Percentiles rank a stretch among this genome's conserved stretches.
Evolutionary conservation across 176 grass and related monocot species (phyloP).

Genomic region (Saccharum spontaneum): DNA sequence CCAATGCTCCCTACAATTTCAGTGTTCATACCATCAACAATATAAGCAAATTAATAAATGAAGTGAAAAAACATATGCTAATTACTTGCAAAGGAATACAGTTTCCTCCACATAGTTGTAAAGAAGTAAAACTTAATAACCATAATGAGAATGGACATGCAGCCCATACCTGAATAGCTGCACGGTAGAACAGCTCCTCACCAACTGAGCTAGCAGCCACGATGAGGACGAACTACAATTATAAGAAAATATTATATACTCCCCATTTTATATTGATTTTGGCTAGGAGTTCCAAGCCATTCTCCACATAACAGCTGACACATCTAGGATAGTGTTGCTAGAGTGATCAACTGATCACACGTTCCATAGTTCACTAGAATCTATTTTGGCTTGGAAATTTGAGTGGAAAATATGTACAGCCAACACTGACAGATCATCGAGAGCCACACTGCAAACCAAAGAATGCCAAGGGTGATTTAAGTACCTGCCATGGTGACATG

Average conservation of each 20-base stretch:
- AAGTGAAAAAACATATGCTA: background rate
- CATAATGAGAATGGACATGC: background rate
- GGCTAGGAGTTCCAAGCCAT: background rate
- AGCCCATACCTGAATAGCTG: conserved; percentile 71
- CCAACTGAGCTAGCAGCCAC: conserved; percentile 84
- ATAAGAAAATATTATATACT: background rate
- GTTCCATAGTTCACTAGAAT: background rate
- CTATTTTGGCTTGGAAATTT: background rate
- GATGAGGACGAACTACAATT: conserved; percentile 75
- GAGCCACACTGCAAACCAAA: background rate
- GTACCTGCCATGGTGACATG: conserved; percentile 97
- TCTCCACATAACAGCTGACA: background rate
- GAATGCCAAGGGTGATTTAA: background rate
- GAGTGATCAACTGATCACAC: background rate
- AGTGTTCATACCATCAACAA: background rate
- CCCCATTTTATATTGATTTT: background rate
- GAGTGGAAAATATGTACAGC: background rate
- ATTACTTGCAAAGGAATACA: background rate
- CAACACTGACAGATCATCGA: background rate
- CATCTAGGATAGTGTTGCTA: background rate
- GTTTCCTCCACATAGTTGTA: background rate
- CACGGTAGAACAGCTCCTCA: conserved; percentile 94
- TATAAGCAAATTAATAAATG: conserved; percentile 19
- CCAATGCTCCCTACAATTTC: conserved; percentile 63
- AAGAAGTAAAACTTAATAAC: background rate